These are phyloP conservation scores for Boletus pseudo-olivaceus DNA, from an alignment of 768 basidiomycete genomes.

Conservation along the genomic window DNA sequence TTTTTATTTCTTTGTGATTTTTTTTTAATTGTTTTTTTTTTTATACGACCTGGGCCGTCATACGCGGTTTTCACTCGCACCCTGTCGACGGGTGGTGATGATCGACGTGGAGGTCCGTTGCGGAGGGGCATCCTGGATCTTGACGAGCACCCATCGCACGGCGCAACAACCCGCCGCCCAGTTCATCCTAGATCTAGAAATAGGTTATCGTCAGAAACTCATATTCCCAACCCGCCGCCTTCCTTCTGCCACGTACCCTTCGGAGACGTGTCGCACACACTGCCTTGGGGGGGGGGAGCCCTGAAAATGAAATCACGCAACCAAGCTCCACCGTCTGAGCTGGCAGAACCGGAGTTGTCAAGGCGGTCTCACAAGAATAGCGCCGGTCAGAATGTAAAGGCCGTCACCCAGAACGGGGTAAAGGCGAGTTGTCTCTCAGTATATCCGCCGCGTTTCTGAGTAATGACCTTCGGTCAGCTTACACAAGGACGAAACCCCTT, in stretches of 20 bases:
- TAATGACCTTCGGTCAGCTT: conserved; percentile 1
- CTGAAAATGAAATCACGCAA: conserved; percentile 5
- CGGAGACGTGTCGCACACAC: neutral
- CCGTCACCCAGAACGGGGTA: neutral
- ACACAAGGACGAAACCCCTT: conserved; percentile 3
- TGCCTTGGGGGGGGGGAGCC: neutral
- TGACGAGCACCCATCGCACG: neutral
- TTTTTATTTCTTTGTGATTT: neutral
- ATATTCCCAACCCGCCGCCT: neutral
- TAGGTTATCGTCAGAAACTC: conserved; percentile 7
- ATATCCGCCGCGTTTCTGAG: neutral
- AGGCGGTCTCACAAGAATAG: neutral
- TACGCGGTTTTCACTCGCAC: neutral
- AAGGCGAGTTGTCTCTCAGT: neutral
- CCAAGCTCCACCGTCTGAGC: neutral
- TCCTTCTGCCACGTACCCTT: conserved; percentile 14
- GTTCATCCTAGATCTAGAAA: conserved; percentile 3
- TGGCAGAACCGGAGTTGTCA: neutral
- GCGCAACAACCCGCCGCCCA: conserved; percentile 11
- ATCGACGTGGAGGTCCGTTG: neutral
- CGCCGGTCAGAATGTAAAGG: neutral
- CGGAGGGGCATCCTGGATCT: neutral
- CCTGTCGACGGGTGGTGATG: neutral
- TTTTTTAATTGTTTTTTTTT: neutral
- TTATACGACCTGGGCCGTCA: neutral